Conservation (phyloP, 306 rosid species). For the Cucumis sativus region DNA sequence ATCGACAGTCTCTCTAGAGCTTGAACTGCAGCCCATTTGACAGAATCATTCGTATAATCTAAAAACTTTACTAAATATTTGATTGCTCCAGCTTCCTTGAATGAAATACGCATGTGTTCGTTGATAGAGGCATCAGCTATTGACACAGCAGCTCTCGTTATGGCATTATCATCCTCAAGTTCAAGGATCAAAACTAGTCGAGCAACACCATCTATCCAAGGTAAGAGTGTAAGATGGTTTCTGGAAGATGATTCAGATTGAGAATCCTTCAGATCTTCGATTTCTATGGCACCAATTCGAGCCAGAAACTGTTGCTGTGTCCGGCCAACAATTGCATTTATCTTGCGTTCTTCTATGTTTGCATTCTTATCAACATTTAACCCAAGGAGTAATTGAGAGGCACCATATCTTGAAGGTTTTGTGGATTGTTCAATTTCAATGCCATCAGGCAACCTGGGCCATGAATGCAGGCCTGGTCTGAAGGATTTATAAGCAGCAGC, state of each 20-base stretch:
- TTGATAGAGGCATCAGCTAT: constrained; percentile 68
- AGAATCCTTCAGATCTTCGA: constrained; percentile 26
- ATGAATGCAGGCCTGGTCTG: constrained; percentile 36
- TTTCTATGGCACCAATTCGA: constrained; percentile 67
- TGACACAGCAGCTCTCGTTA: constrained; percentile 50
- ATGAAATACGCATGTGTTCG: constrained; percentile 67
- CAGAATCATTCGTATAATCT: constrained; percentile 25
- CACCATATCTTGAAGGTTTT: constrained; percentile 65
- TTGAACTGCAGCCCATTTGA: constrained; percentile 36
- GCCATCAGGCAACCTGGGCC: constrained; percentile 83
- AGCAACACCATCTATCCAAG: constrained; percentile 84
- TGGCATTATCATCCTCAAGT: constrained; percentile 52
- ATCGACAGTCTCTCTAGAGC: constrained; percentile 70
- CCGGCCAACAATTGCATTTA: constrained; percentile 56
- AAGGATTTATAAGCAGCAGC: constrained; percentile 69
- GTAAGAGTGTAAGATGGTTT: constrained; percentile 45
- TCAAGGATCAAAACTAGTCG: constrained; percentile 63
- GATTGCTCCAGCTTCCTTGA: constrained; percentile 88
- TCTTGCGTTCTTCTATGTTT: constrained; percentile 57
- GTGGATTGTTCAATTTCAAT: constrained; percentile 45
- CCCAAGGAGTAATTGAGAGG: constrained; percentile 72
- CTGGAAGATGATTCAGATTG: constrained; percentile 29
- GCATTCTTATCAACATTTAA: constrained; percentile 42
- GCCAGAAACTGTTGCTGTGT: constrained; percentile 73
- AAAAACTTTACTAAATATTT: constrained; percentile 51